These are phyloP conservation scores for Cladosporium sp. DNA, from an alignment of 2,329 filamentous ascomycete species.

Conservation along the genomic window DNA sequence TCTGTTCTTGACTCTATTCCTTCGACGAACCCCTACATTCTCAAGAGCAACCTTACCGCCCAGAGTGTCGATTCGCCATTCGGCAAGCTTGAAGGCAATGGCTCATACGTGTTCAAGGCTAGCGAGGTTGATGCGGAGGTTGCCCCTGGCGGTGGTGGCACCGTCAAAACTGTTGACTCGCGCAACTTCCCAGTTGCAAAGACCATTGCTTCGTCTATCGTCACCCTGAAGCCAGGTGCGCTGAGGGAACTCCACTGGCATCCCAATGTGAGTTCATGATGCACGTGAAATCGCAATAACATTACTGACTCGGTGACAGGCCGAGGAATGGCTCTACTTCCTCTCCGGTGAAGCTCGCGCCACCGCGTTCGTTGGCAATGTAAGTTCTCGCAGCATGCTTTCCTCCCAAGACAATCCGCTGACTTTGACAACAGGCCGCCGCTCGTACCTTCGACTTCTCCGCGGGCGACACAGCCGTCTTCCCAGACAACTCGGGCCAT, in stretches of 20 bases:
- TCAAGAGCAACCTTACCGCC: conserved; percentile 51
- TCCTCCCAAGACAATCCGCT: not conserved
- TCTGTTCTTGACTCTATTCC: conserved; percentile 58
- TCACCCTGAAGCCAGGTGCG: conserved; percentile 58
- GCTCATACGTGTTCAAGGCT: conserved; percentile 58
- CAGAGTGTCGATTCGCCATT: conserved; percentile 46
- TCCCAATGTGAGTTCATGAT: conserved; percentile 51
- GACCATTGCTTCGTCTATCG: conserved; percentile 61
- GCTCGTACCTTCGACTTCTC: conserved; percentile 64
- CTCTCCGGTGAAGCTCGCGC: conserved; percentile 57
- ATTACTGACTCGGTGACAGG: conserved; percentile 34
- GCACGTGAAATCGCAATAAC: conserved; percentile 41
- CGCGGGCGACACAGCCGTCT: conserved; percentile 48
- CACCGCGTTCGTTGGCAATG: conserved; percentile 57
- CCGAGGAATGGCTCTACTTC: conserved; percentile 69
- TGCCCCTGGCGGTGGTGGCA: conserved; percentile 54
- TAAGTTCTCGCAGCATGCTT: not conserved
- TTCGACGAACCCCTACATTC: conserved; percentile 56
- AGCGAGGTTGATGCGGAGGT: conserved; percentile 35
- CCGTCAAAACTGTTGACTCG: conserved; percentile 57
- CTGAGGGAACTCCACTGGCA: conserved; percentile 67
- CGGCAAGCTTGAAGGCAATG: conserved; percentile 50
- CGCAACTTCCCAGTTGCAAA: conserved; percentile 62
- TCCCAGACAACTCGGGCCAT: conserved; percentile 62
- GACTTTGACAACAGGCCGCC: conserved; percentile 36